Base-by-base conservation (phyloP, 1,284 basidiomycete genomes). In the Malassezia pachydermatis region DNA sequence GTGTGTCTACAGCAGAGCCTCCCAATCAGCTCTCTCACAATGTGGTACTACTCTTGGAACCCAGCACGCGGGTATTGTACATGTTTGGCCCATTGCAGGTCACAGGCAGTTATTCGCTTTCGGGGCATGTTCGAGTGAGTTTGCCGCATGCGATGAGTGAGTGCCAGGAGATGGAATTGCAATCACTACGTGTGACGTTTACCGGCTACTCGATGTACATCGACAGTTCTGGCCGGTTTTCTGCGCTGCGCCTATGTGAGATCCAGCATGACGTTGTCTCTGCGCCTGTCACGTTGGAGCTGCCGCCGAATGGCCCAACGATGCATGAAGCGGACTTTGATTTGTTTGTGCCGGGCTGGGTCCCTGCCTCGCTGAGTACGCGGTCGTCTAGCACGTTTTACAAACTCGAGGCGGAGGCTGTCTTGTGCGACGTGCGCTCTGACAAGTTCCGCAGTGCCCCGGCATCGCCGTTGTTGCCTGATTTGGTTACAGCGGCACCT, bases 81-180 rank as follows among this genome's bases (percentile, higher is more conserved):
- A 71, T 71, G 68, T 71, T 71, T 42, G 68, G 68, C 19, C 63
- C 67, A 22, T 59, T 65, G 29, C 67, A 71, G 46, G 63, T 67
- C 5, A 62, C 61, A 35, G 59, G 61, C 36, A 70, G 67, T 35
- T 71, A 71, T 45, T 71, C 66, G n/a, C 51, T 69, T 14, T 65
- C 65, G 4, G 65, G 66, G 17, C 55, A 45, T 17, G 55, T 65
- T 16, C 49, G 59, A 17, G 43, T 67, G 13, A 46, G 39, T 7
- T 16, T 58, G 13, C 48, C 46, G 14, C 23, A 33, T 11, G 23
- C 40, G 13, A 28, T 20, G 20, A 16, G 11, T 16, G 27, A 17
- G 20, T 40, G 25, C 28, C 14, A 32, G 10, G 45, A 24, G n/a
- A 43, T 65, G 13, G 48, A 58, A 22, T 54, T 71, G 43, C 55